phyloP scores from a whole-genome alignment of 2,329 filamentous ascomycete genomes.

The Nigrograna mackinnonii region DNA sequence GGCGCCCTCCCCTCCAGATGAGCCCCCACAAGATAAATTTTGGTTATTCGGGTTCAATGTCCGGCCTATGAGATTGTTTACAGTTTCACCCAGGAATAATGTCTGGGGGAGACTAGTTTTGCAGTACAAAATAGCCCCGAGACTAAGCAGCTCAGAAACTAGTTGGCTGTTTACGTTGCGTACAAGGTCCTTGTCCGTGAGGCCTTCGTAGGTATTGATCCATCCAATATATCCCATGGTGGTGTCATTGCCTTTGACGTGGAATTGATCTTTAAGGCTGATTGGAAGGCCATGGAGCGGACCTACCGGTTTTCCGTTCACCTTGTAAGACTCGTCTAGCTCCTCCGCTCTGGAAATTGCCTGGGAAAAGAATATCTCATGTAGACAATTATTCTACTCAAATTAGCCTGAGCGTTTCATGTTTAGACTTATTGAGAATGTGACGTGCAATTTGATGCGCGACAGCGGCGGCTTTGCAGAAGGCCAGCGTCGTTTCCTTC shows the following conservation, averaged over 20 bases:
- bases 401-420: too few relatives aligned
- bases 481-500: conserved; percentile 54
- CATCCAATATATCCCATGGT: conserved; percentile 60
- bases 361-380: conserved; percentile 47
- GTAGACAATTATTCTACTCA: conserved; percentile 28
- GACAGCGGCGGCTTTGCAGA: conserved; percentile 55
- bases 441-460: conserved; percentile 47
- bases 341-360: conserved; percentile 41
- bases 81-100: conserved; percentile 58
- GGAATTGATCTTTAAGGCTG: conserved; percentile 48
- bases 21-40: conserved; percentile 54
- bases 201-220: conserved; percentile 62
- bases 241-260: conserved; percentile 45
- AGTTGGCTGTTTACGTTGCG: conserved; percentile 58
- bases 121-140: conserved; percentile 58
- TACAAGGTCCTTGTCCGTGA: conserved; percentile 49
- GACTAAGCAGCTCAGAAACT: conserved; percentile 52
- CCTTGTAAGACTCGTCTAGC: conserved; percentile 39
- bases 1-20: conserved; percentile 60
- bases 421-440: too few relatives aligned
- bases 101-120: conserved; percentile 59
- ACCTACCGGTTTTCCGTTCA: conserved; percentile 33
- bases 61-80: conserved; percentile 61
- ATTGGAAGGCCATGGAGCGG: conserved; percentile 48
- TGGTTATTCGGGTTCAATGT: conserved; percentile 59